A percentile compares a stretch with the other conserved stretches of the same genome.
Conservation (phyloP, 2,329 filamentous ascomycete genomes). For the Verticillium alfalfae region DNA sequence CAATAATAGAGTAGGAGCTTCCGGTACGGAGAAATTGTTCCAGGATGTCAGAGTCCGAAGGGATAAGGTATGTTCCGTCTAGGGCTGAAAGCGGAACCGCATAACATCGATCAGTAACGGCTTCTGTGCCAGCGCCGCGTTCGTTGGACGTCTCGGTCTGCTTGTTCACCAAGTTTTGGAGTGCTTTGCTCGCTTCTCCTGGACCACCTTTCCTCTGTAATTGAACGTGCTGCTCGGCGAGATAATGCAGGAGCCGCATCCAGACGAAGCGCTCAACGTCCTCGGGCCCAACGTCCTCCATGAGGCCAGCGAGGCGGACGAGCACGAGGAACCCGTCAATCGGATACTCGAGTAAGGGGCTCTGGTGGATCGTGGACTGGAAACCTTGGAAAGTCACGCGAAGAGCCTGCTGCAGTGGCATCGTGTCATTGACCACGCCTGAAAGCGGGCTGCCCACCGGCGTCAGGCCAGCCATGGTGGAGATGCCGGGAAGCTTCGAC, state of each 20-base stretch:
- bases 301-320: neutral
- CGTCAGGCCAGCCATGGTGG: neutral
- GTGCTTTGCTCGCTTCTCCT: neutral
- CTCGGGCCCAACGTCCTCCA: neutral
- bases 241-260: neutral
- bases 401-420: neutral
- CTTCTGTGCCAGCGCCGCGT: neutral
- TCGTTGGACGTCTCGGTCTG: neutral
- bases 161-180: neutral
- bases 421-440: neutral
- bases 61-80: neutral
- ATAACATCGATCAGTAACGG: neutral
- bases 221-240: neutral
- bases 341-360: neutral
- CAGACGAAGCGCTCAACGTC: neutral
- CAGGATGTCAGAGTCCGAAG: neutral
- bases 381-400: neutral
- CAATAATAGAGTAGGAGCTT: neutral
- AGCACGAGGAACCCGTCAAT: neutral
- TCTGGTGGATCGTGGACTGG: neutral
- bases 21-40: neutral
- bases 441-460: neutral
- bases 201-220: neutral
- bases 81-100: neutral
- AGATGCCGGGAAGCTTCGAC: neutral